Conservation (phyloP, 2,329 filamentous ascomycete species). For the Aureobasidium sp. region DNA sequence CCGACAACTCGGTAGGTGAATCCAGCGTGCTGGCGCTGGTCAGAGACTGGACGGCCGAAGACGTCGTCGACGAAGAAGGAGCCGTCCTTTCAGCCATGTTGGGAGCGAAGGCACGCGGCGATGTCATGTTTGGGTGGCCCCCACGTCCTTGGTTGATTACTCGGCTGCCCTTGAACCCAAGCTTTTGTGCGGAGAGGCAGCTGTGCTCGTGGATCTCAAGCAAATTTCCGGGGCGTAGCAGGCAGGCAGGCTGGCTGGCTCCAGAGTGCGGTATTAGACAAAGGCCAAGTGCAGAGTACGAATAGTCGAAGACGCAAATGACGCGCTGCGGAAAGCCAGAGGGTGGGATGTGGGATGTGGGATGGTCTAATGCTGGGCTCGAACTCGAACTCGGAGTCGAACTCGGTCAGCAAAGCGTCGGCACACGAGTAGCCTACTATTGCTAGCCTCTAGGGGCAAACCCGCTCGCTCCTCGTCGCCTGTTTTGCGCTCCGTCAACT, state of each 20-base stretch:
- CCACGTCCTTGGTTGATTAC: conserved; percentile 5
- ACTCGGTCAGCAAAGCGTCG: conserved; percentile 2
- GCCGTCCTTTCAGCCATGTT: background rate
- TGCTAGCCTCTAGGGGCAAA: background rate
- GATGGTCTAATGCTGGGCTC: background rate
- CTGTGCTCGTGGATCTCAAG: background rate
- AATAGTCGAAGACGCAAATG: background rate
- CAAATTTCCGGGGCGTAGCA: background rate
- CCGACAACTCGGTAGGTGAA: conserved; percentile 37
- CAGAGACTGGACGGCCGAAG: conserved; percentile 38
- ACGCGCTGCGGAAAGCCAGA: conserved; percentile 2
- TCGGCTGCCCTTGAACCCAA: background rate
- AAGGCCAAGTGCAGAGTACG: background rate
- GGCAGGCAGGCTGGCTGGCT: background rate
- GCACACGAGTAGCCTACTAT: background rate
- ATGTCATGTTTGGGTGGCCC: conserved; percentile 10
- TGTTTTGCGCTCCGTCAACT: background rate
- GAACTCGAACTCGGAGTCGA: background rate
- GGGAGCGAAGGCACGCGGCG: conserved; percentile 7
- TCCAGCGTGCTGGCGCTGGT: conserved; percentile 38
- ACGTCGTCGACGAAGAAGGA: conserved; percentile 20
- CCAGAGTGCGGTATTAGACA: background rate
- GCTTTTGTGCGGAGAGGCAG: background rate
- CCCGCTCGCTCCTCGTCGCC: background rate
- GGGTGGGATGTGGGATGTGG: background rate